Evolutionary conservation across 1,284 basidiomycete genomes (phyloP).

Genomic region (Microbotryum violaceum): DNA sequence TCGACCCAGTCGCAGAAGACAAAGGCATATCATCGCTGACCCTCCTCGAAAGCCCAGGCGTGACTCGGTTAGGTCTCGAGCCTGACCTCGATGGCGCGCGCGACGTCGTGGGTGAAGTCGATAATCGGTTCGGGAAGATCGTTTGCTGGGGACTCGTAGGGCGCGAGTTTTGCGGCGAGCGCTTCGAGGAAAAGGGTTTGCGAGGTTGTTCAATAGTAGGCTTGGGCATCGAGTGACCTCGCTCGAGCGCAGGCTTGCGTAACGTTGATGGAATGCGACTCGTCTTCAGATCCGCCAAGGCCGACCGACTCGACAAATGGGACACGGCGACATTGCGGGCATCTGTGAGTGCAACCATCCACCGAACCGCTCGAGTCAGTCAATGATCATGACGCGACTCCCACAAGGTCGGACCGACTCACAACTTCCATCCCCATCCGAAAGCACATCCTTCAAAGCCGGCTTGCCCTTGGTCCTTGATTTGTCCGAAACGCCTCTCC

Average conservation of each 20-base stretch:
- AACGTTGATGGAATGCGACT: conserved; percentile 11
- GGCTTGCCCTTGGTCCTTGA: background rate
- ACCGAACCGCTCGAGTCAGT: background rate
- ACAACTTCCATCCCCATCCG: conserved; percentile 9
- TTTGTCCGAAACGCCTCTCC: conserved; percentile 10
- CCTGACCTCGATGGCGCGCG: conserved; percentile 1
- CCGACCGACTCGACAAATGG: conserved; percentile 12
- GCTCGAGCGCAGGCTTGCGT: conserved; percentile 1
- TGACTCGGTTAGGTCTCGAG: background rate
- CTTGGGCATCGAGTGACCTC: background rate
- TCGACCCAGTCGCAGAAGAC: background rate
- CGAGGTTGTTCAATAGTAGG: too few relatives aligned
- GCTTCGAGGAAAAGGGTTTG: too few relatives aligned
- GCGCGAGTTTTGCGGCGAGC: conserved; percentile 1
- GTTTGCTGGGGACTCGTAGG: background rate
- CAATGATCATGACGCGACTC: too few relatives aligned
- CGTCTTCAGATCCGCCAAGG: conserved; percentile 15
- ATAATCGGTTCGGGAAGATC: background rate
- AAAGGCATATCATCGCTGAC: background rate
- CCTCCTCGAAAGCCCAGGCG: background rate
- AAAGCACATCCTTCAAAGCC: conserved; percentile 3
- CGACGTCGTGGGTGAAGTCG: conserved; percentile 6
- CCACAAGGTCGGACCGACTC: background rate
- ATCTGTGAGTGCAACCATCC: background rate
- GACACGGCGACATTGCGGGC: conserved; percentile 26